Evolutionary conservation across 345 rosid species (phyloP).

Genomic region (Acer yangbiense): DNA sequence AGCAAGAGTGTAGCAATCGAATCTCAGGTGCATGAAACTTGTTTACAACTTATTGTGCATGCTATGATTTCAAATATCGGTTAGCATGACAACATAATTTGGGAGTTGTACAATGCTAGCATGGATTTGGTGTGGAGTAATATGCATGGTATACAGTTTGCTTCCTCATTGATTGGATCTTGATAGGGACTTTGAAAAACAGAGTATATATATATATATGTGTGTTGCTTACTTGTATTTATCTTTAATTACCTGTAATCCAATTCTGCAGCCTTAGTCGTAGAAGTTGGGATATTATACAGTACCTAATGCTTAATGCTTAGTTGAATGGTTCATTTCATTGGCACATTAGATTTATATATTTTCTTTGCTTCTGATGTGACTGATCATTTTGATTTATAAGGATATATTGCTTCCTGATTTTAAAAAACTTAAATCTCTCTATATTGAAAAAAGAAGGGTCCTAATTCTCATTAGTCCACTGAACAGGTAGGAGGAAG

Average conservation of each 20-base stretch:
- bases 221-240: background rate
- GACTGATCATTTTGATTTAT: background rate
- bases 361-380: background rate
- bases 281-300: background rate
- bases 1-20: slow-evolving; percentile 97
- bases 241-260: background rate
- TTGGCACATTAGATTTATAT: background rate
- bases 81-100: background rate
- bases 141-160: background rate
- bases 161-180: background rate
- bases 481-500: slow-evolving; percentile 72
- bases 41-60: background rate
- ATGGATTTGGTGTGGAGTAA: slow-evolving; percentile 5
- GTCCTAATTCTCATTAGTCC: slow-evolving; percentile 15
- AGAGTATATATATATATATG: background rate
- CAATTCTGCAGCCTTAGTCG: background rate
- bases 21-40: slow-evolving; percentile 49
- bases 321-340: background rate
- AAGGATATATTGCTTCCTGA: background rate
- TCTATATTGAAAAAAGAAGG: background rate
- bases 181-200: background rate
- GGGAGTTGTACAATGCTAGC: background rate
- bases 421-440: background rate
- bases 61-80: background rate
- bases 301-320: background rate